These are phyloP conservation scores for Sugiyamaella smithiae DNA, from an alignment of 805 yeast genomes.

Conservation along the genomic window DNA sequence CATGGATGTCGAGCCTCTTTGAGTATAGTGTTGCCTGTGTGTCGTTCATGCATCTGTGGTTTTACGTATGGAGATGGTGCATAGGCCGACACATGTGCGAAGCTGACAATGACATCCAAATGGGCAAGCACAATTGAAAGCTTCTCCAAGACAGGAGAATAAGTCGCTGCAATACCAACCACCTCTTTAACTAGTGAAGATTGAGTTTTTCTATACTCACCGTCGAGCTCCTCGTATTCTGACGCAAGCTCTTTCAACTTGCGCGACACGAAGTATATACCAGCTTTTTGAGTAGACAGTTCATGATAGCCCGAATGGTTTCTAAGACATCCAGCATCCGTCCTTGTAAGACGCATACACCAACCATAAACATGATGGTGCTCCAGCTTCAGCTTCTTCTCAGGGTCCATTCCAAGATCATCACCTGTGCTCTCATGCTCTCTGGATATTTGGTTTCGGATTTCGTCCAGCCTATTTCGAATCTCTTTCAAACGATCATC, in stretches of 20 bases:
- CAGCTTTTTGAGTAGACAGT: slow-evolving; percentile 90
- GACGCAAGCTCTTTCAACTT: slow-evolving; percentile 58
- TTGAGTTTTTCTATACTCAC: slow-evolving; percentile 73
- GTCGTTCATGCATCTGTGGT: slow-evolving; percentile 64
- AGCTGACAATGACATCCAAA: slow-evolving; percentile 78
- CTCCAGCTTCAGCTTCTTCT: slow-evolving; percentile 85
- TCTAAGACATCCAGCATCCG: slow-evolving; percentile 79
- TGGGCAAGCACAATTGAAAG: slow-evolving; percentile 63
- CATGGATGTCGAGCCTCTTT: slow-evolving; percentile 92
- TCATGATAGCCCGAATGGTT: slow-evolving; percentile 62
- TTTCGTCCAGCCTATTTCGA: slow-evolving; percentile 52
- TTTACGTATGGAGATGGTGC: slow-evolving; percentile 80
- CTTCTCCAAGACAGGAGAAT: slow-evolving; percentile 71
- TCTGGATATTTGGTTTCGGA: slow-evolving; percentile 53
- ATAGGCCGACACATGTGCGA: slow-evolving; percentile 78
- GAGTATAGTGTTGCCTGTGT: slow-evolving; percentile 44
- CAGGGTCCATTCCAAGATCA: slow-evolving; percentile 76
- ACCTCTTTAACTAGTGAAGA: slow-evolving; percentile 78
- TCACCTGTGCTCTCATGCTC: slow-evolving; percentile 67
- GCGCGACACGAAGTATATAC: slow-evolving; percentile 83
- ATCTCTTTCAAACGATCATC: slow-evolving; percentile 70
- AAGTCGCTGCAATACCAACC: slow-evolving; percentile 74
- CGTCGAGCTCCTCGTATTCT: slow-evolving; percentile 55
- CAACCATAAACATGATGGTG: slow-evolving; percentile 87
- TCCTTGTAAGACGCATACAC: slow-evolving; percentile 89